Conservation (phyloP, 441 rosid genomes). For the Kokia cookei region DNA sequence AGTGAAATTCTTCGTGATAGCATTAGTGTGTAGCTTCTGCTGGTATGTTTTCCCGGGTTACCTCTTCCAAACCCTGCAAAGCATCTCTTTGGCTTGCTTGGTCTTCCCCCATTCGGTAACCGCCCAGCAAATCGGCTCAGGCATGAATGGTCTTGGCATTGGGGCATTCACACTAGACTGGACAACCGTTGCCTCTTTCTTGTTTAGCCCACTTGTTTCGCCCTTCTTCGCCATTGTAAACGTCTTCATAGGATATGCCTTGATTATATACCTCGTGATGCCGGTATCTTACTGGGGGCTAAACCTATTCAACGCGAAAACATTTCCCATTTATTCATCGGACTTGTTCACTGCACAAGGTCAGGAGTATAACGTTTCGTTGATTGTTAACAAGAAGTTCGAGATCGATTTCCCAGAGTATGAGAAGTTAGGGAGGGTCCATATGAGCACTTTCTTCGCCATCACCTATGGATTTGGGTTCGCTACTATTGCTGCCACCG, state of each 20-base stretch:
- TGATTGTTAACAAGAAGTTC: constrained; percentile 60
- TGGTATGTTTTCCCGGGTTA: constrained; percentile 78
- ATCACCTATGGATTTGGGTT: constrained; percentile 75
- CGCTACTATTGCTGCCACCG: constrained; percentile 74
- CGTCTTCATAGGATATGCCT: constrained; percentile 44
- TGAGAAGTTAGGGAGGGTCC: constrained; percentile 52
- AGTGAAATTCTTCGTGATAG: constrained; percentile 76
- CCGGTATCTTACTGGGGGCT: constrained; percentile 67
- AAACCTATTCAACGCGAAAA: constrained; percentile 44
- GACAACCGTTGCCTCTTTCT: constrained; percentile 66
- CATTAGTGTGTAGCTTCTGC: constrained; percentile 57
- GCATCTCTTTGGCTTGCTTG: constrained; percentile 83
- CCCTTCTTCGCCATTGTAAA: constrained; percentile 84
- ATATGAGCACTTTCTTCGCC: constrained; percentile 72
- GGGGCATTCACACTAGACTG: constrained; percentile 83
- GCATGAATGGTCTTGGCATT: constrained; percentile 78
- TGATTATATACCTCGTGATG: constrained; percentile 43
- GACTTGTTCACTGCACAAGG: constrained; percentile 66
- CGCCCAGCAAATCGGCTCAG: constrained; percentile 86
- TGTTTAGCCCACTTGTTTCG: constrained; percentile 65
- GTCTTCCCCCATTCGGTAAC: constrained; percentile 76
- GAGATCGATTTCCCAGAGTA: constrained; percentile 54
- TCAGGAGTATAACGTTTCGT: constrained; percentile 39
- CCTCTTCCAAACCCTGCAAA: constrained; percentile 64
- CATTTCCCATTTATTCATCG: constrained; percentile 65